Evolutionary conservation across 2,329 filamentous ascomycete species (phyloP).

Genomic region (Phoma sp.): DNA sequence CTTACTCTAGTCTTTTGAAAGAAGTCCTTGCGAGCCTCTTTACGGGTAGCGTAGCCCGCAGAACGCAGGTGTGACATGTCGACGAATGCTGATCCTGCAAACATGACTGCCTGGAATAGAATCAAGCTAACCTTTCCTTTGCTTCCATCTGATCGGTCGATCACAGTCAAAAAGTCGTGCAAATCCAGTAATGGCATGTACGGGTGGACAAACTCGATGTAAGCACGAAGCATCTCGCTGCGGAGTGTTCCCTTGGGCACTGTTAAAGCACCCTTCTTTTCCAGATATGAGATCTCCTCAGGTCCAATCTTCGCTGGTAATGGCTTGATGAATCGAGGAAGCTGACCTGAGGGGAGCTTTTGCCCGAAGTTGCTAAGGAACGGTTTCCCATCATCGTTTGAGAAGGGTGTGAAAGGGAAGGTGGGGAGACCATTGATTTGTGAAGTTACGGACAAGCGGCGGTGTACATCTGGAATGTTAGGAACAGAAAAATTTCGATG

Average conservation of each 20-base stretch:
- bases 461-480: constrained; percentile 55
- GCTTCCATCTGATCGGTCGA: constrained; percentile 72
- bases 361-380: constrained; percentile 59
- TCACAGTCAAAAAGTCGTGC: constrained; percentile 65
- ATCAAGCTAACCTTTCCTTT: constrained; percentile 80
- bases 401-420: constrained; percentile 48
- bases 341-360: constrained; percentile 53
- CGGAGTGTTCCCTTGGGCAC: constrained; percentile 75
- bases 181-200: constrained; percentile 88
- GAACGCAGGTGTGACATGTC: constrained; percentile 78
- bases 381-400: constrained; percentile 37
- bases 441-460: constrained; percentile 53
- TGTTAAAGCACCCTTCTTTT: constrained; percentile 82
- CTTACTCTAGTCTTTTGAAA: constrained; percentile 86
- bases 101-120: constrained; percentile 94
- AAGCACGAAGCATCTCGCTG: constrained; percentile 81
- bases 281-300: constrained; percentile 84
- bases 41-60: constrained; percentile 79
- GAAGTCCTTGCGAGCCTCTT: constrained; percentile 84
- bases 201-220: constrained; percentile 88
- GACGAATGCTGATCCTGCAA: constrained; percentile 86
- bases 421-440: constrained; percentile 44
- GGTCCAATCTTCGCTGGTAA: constrained; percentile 77
- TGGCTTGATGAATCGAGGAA: constrained; percentile 78
- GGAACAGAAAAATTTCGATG: constrained; percentile 48